Evolutionary conservation across 106 monocot species (phyloP).

Genomic region (Agapanthus africanus): DNA sequence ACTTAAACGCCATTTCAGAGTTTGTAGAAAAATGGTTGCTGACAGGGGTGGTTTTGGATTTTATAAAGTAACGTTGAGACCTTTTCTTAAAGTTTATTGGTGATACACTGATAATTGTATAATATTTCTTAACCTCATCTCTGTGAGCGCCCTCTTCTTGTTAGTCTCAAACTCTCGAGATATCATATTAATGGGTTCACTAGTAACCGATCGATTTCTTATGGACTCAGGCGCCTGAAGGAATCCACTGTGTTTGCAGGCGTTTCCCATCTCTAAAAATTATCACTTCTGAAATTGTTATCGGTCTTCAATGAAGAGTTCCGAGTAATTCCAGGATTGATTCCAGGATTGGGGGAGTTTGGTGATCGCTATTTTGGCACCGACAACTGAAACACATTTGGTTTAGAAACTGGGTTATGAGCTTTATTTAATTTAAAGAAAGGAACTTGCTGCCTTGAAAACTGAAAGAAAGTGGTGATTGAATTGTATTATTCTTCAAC

Average conservation of each 20-base stretch:
- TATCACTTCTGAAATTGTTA: slow-evolving; percentile 87
- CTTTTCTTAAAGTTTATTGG: slow-evolving; percentile 71
- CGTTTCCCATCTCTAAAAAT: slow-evolving; percentile 80
- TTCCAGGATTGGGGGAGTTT: slow-evolving; percentile 88
- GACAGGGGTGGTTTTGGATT: too few species aligned
- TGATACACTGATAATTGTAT: slow-evolving; percentile 66
- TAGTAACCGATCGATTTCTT: background rate
- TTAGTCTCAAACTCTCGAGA: background rate
- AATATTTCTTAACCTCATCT: slow-evolving; percentile 93
- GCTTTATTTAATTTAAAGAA: too few species aligned
- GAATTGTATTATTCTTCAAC: too few species aligned
- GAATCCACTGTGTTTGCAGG: slow-evolving; percentile 77
- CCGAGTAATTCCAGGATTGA: slow-evolving; percentile 27
- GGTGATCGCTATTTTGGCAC: slow-evolving; percentile 95
- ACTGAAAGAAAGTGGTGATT: too few species aligned
- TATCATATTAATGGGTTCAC: background rate
- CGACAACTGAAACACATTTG: slow-evolving; percentile 32
- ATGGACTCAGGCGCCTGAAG: slow-evolving; percentile 72
- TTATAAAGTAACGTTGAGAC: too few species aligned
- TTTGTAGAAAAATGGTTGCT: too few species aligned
- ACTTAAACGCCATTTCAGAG: too few species aligned
- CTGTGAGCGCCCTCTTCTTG: slow-evolving; percentile 36
- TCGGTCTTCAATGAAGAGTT: slow-evolving; percentile 62
- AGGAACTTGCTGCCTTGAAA: too few species aligned
- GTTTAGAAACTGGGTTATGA: too few species aligned